These are phyloP conservation scores for Tolypocladium paradoxum DNA, from an alignment of 2,329 filamentous ascomycete species.

Conservation along the genomic window DNA sequence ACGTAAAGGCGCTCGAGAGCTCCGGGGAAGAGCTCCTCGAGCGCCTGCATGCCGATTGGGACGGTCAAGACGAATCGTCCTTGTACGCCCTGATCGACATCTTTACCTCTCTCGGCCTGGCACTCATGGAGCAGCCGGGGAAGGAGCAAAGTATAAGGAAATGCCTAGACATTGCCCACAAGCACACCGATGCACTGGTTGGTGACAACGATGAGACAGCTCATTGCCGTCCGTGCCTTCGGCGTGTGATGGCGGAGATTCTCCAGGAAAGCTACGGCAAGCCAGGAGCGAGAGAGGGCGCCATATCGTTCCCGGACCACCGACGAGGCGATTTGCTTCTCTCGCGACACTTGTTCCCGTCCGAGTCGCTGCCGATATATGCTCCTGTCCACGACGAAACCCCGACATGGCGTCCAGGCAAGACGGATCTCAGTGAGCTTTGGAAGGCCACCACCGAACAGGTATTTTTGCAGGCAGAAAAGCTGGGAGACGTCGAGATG, in stretches of 20 bases:
- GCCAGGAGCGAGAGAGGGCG: not conserved
- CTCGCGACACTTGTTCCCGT: not conserved
- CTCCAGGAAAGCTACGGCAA: not conserved
- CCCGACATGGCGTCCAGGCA: not conserved
- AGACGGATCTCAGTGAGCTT: not conserved
- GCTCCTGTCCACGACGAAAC: not conserved
- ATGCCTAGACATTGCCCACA: not conserved
- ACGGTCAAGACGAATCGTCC: not conserved
- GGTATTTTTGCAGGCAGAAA: not conserved
- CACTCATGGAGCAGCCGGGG: not conserved
- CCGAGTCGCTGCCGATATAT: not conserved
- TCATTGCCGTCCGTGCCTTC: not conserved
- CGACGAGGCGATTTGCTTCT: not conserved
- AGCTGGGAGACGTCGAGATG: not conserved
- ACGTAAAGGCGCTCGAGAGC: not conserved
- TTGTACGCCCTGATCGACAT: slow-evolving; percentile 1
- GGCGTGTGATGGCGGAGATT: not conserved
- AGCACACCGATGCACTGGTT: not conserved
- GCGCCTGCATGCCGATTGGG: not conserved
- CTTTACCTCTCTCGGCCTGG: not conserved
- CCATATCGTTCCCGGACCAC: not conserved
- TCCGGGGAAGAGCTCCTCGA: not conserved
- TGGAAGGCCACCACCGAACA: not conserved
- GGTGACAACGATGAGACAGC: not conserved
- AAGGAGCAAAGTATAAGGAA: not conserved